Evolutionary conservation across 2,329 filamentous ascomycete species (phyloP).

Genomic region (Balansia obtecta): DNA sequence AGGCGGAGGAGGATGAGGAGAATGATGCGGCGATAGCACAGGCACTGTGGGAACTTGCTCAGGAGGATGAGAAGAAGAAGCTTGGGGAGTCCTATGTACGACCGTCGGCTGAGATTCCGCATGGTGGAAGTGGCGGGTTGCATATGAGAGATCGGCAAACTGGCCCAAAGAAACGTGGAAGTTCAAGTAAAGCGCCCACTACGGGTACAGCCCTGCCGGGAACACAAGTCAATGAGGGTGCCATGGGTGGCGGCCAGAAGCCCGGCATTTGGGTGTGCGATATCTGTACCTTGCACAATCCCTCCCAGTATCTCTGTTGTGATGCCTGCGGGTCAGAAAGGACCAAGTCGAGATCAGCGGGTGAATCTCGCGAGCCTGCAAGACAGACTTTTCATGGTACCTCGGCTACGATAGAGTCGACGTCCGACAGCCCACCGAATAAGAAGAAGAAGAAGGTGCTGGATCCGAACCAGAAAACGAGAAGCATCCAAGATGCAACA

Average conservation of each 20-base stretch:
- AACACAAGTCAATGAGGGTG: neutral
- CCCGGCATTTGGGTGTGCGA: slow-evolving; percentile 37
- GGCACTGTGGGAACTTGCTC: slow-evolving; percentile 74
- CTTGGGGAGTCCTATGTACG: slow-evolving; percentile 42
- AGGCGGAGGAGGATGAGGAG: slow-evolving; percentile 78
- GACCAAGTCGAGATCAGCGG: slow-evolving; percentile 8
- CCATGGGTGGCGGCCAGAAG: neutral
- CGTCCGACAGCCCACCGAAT: slow-evolving; percentile 17
- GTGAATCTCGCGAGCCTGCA: neutral
- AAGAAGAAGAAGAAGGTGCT: slow-evolving; percentile 9
- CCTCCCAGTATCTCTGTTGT: slow-evolving; percentile 36
- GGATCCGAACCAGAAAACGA: slow-evolving; percentile 2
- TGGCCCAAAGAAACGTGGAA: slow-evolving; percentile 2
- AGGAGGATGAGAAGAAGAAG: slow-evolving; percentile 51
- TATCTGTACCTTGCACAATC: slow-evolving; percentile 46
- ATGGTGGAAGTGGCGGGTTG: slow-evolving; percentile 16
- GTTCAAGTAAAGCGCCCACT: neutral
- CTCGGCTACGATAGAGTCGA: slow-evolving; percentile 21
- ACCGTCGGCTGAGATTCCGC: slow-evolving; percentile 24
- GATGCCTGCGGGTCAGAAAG: slow-evolving; percentile 42
- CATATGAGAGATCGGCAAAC: slow-evolving; percentile 12
- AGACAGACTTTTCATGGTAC: slow-evolving; percentile 7
- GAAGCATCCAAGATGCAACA: slow-evolving; percentile 2
- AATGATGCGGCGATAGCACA: slow-evolving; percentile 80
- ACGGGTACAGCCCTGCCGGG: neutral